Base-by-base conservation (phyloP, 1,284 basidiomycete genomes). In the Wolfiporia cocos region DNA sequence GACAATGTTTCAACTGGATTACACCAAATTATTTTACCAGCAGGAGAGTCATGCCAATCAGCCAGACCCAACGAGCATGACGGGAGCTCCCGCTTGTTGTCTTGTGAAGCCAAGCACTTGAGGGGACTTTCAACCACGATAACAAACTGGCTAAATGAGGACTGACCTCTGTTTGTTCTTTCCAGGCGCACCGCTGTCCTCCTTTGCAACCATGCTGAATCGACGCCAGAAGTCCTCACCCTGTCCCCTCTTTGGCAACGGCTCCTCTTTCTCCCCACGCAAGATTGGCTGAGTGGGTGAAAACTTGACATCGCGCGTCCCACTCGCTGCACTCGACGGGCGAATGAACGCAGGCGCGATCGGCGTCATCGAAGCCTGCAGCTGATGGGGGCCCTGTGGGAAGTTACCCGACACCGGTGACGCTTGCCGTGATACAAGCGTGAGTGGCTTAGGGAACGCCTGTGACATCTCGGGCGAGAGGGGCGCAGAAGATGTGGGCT, bases 171-270 rank as follows among this genome's bases (percentile, higher is more conserved):
- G 66, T 53, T 76, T 78, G 55, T 71, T 58, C 2, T 59, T 55
- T 14, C 59, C 14, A 2, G 55, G 62, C 46, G 69, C 71, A 40
- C 55, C 56, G 49, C 64, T 65, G 50, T 85, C 79, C 47, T 81
- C 76, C 57, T 78, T 84, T 6, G 77, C 85, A 48, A 90, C 77
- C 70, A 89, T 87, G 48, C 82, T 86, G 63, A 90, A 90, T 34
- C 87, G 69, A 43, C 84, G 70, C 86, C 86, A 90, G 64, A 90
- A 90, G 53, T 88, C 81, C 53, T 90, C 86, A 1, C 85, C 84
- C 42, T 71, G 76, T 51, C 83, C 82, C 23, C 79, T 69, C 35
- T 68, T 70, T 2, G 81, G 78, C 15, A 87, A 59, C 2, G 85
- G 59, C 36, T 81, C 85, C 60, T 89, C 87, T 2, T 67, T 68